A percentile compares a stretch with the other conserved stretches of the same genome.
phyloP scores from a whole-genome alignment of 441 rosid species.

The Daphne laureola region DNA sequence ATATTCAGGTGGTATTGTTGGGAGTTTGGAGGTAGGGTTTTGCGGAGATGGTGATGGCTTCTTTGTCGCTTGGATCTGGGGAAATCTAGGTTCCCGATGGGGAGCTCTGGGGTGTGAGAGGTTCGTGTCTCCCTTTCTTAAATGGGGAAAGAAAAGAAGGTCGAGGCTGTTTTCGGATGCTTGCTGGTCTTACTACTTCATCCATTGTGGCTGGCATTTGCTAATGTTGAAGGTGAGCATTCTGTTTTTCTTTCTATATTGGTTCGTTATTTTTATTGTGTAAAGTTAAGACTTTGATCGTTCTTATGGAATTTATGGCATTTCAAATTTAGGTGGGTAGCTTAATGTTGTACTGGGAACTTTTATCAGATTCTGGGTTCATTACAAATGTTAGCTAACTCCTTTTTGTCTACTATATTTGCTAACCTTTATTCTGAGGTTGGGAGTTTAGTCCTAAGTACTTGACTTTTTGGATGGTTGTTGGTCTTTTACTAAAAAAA shows the following conservation, averaged over 20 bases:
- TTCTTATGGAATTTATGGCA: conserved; percentile 9
- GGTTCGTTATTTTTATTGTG: conserved; percentile 1
- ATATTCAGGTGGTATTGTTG: conserved; percentile 19
- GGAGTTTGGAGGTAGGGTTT: conserved; percentile 34
- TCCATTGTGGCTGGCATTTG: conserved; percentile 42
- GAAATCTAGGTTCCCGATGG: conserved; percentile 20
- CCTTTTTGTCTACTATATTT: conserved; percentile 6
- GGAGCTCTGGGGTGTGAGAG: conserved; percentile 2
- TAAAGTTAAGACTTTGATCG: conserved; percentile 16
- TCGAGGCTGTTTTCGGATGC: conserved; percentile 22
- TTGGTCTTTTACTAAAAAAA: conserved; percentile 6
- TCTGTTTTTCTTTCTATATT: background rate
- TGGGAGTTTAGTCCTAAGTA: conserved; percentile 4
- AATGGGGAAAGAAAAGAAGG: conserved; percentile 37
- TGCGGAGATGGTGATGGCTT: conserved; percentile 18
- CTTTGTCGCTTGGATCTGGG: conserved; percentile 72
- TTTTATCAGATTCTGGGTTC: background rate
- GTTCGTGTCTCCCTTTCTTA: conserved; percentile 14
- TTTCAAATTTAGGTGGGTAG: conserved; percentile 4
- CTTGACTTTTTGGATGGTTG: conserved; percentile 4
- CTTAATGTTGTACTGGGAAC: background rate
- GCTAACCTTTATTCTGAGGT: background rate
- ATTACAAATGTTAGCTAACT: conserved; percentile 11
- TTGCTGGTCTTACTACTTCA: conserved; percentile 40
- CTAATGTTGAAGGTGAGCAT: conserved; percentile 76